Conservation (phyloP, 345 rosid genomes). For the Anacardium occidentale region DNA sequence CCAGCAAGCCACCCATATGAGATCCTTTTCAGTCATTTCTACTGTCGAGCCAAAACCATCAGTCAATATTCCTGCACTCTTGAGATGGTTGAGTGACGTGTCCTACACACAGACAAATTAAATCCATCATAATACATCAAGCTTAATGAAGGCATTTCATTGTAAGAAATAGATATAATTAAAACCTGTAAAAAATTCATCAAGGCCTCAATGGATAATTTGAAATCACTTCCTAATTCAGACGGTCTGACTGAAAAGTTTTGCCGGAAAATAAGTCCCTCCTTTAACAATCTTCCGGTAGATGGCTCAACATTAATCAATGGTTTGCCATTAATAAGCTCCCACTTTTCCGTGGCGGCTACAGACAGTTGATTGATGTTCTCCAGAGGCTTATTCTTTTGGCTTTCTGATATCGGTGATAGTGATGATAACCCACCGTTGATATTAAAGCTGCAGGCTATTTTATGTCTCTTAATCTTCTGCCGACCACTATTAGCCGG, state of each 20-base stretch:
- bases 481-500: no score
- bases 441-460: no score
- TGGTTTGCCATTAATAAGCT: not conserved
- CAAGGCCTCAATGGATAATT: slow-evolving; percentile 10
- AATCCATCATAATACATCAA: no score
- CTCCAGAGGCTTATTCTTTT: not conserved
- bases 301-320: not conserved
- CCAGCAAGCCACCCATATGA: slow-evolving; percentile 26
- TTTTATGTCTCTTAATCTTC: not conserved
- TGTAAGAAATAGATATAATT: no score
- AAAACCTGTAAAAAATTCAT: slow-evolving; percentile 29
- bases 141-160: no score
- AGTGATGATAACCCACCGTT: not conserved
- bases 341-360: not conserved
- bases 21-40: slow-evolving; percentile 25
- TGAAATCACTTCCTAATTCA: slow-evolving; percentile 22
- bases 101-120: slow-evolving; percentile 22
- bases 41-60: slow-evolving; percentile 34
- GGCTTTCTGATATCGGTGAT: not conserved
- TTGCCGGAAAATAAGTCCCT: slow-evolving; percentile 27
- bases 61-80: slow-evolving; percentile 7
- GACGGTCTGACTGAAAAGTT: slow-evolving; percentile 27
- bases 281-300: slow-evolving; percentile 23
- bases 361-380: not conserved
- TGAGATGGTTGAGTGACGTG: slow-evolving; percentile 25